Percentiles rank a stretch among this genome's conserved stretches.
Evolutionary conservation across 2,329 filamentous ascomycete species (phyloP).

Genomic region (Diaporthe vexans): DNA sequence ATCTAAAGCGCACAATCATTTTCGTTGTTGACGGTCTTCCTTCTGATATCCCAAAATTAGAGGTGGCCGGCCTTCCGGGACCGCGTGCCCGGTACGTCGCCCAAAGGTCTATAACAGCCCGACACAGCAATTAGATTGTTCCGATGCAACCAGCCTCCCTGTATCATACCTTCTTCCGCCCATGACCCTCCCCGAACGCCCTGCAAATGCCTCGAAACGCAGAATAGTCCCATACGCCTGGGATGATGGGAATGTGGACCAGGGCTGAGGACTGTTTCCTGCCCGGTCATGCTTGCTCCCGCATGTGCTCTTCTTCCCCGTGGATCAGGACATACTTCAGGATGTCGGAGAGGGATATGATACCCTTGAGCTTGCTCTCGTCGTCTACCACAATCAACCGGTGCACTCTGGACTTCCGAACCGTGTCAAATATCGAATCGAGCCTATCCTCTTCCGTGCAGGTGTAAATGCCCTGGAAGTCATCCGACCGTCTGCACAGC

Average conservation of each 20-base stretch:
- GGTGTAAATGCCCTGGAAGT: conserved; percentile 97
- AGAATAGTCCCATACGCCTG: conserved; percentile 31
- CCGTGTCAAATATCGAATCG: conserved; percentile 96
- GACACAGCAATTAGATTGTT: conserved; percentile 29
- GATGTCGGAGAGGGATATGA: conserved; percentile 96
- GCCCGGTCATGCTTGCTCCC: conserved; percentile 39
- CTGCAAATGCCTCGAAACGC: conserved; percentile 43
- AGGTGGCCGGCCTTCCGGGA: conserved; percentile 26
- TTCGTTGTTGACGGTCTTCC: conserved; percentile 12
- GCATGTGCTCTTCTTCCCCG: conserved; percentile 73
- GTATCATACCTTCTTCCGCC: conserved; percentile 34
- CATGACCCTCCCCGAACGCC: conserved; percentile 39
- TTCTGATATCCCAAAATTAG: conserved; percentile 35
- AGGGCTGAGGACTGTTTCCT: conserved; percentile 29
- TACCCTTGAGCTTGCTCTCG: conserved; percentile 84
- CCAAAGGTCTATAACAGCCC: conserved; percentile 34
- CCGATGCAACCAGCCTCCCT: conserved; percentile 41
- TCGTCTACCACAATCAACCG: conserved; percentile 94
- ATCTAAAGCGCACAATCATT: conserved; percentile 34
- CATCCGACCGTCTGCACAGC: conserved; percentile 86
- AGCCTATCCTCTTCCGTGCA: conserved; percentile 92
- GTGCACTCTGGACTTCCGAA: conserved; percentile 94
- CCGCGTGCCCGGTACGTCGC: conserved; percentile 17
- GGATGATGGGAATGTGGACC: conserved; percentile 21
- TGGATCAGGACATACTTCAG: conserved; percentile 92